phyloP scores from a whole-genome alignment of 2,329 filamentous ascomycete species.

The Venturia effusa region DNA sequence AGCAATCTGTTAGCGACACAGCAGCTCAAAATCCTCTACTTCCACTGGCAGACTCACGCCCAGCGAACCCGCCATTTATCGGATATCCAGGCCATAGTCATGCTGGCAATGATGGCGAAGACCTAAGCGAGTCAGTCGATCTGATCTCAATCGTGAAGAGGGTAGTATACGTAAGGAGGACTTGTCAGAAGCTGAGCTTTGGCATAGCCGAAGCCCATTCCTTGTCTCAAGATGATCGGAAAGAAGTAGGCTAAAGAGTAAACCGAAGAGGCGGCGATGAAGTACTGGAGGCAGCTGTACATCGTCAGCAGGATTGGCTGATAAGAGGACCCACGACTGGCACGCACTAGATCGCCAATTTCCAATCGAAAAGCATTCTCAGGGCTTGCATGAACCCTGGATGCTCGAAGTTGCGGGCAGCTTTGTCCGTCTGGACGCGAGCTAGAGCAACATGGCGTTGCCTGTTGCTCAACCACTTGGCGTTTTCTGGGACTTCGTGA shows the following conservation, averaged over 20 bases:
- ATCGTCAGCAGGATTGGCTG: not conserved
- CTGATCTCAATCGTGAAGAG: not conserved
- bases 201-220: slow-evolving; percentile 6
- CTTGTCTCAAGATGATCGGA: not conserved
- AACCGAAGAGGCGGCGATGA: not conserved
- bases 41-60: not conserved
- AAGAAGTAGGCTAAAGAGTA: not conserved
- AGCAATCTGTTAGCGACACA: no score
- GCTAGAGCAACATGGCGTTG: not conserved
- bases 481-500: not conserved
- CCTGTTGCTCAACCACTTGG: not conserved
- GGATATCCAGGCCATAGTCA: slow-evolving; percentile 3
- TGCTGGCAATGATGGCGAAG: slow-evolving; percentile 1
- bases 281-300: not conserved
- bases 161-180: not conserved
- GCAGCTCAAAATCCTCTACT: no score
- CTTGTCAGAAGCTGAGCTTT: slow-evolving; percentile 2
- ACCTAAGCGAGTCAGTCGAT: not conserved
- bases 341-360: not conserved
- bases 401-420: slow-evolving; percentile 3
- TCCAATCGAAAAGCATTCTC: slow-evolving; percentile 4
- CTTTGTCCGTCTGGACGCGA: slow-evolving; percentile 4
- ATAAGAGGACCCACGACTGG: not conserved
- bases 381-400: not conserved
- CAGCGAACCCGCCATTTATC: not conserved